phyloP scores from a whole-genome alignment of 2,329 filamentous ascomycete genomes.

The Zopfia rhizophila region DNA sequence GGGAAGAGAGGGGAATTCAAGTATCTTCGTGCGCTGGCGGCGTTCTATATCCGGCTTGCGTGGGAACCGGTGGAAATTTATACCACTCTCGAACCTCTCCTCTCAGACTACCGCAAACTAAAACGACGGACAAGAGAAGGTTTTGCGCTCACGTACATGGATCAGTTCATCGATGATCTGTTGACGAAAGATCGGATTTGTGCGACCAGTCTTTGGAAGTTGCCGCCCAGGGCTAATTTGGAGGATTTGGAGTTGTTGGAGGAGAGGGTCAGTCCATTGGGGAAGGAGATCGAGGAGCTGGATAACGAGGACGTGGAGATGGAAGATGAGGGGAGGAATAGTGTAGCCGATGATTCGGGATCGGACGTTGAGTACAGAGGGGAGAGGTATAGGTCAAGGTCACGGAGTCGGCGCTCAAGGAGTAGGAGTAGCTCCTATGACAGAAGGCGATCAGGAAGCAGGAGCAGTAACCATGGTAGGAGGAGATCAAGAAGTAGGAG shows the following conservation, averaged over 20 bases:
- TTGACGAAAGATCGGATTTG: conserved; percentile 90
- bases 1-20: conserved; percentile 62
- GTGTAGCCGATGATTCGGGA: no score
- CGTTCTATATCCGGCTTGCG: conserved; percentile 93
- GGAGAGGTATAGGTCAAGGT: background rate
- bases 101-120: conserved; percentile 86
- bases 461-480: background rate
- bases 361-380: conserved; percentile 1
- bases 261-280: conserved; percentile 83
- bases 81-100: conserved; percentile 78
- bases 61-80: conserved; percentile 85
- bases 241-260: conserved; percentile 92
- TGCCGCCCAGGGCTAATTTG: conserved; percentile 81
- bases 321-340: background rate
- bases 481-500: background rate
- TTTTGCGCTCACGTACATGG: conserved; percentile 81
- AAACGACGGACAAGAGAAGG: conserved; percentile 78
- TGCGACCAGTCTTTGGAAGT: conserved; percentile 90
- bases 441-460: background rate
- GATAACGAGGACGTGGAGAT: conserved; percentile 66
- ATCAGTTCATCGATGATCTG: conserved; percentile 93
- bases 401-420: background rate
- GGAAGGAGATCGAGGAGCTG: conserved; percentile 77
- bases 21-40: conserved; percentile 88
- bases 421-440: no score